Conservation (phyloP, 345 rosid species). For the Bruguiera gymnorhiza region DNA sequence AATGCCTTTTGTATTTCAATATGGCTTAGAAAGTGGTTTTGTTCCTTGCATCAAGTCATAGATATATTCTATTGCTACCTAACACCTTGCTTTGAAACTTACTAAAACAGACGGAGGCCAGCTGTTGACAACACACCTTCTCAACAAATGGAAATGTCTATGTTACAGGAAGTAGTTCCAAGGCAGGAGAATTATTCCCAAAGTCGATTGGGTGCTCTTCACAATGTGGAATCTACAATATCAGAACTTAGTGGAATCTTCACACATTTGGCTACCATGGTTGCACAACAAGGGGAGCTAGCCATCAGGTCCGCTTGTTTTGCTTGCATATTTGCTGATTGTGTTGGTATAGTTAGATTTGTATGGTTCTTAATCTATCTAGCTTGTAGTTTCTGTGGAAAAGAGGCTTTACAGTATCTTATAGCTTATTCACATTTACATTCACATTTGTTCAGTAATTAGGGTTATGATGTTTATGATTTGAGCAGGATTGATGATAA, state of each 20-base stretch:
- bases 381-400: constrained; percentile 1
- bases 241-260: constrained; percentile 87
- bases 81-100: constrained; percentile 15
- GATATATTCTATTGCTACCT: constrained; percentile 12
- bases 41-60: background rate
- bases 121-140: constrained; percentile 66
- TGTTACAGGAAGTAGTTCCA: constrained; percentile 86
- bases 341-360: background rate
- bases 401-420: background rate
- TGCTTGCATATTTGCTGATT: constrained; percentile 5
- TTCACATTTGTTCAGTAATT: too few species aligned
- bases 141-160: constrained; percentile 75
- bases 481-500: constrained; percentile 81
- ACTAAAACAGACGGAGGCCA: constrained; percentile 64
- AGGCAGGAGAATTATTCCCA: constrained; percentile 69
- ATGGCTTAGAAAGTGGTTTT: background rate
- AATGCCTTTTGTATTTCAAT: background rate
- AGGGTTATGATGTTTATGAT: background rate
- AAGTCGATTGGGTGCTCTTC: constrained; percentile 72
- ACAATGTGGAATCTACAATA: constrained; percentile 81
- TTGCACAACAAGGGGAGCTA: constrained; percentile 83
- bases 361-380: background rate
- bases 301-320: constrained; percentile 62
- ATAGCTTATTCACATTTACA: too few species aligned
- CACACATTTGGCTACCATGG: constrained; percentile 89